phyloP scores from a whole-genome alignment of 2,329 filamentous ascomycete genomes.

The Didymella arachidicola region DNA sequence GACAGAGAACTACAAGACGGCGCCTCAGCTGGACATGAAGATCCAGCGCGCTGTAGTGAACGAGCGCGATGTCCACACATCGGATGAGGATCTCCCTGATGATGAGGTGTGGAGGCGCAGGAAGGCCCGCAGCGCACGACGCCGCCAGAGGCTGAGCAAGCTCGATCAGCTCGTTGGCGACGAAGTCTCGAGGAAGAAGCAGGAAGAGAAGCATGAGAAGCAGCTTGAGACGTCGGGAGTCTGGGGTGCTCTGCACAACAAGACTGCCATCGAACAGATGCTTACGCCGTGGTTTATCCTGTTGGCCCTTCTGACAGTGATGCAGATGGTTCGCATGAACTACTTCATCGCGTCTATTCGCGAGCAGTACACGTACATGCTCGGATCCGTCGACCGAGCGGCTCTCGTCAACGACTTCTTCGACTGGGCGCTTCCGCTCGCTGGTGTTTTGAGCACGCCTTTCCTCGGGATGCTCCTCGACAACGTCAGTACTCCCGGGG shows the following conservation, averaged over 20 bases:
- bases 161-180: conserved; percentile 76
- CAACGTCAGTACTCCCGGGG: conserved; percentile 72
- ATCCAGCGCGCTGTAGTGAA: conserved; percentile 42
- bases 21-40: conserved; percentile 47
- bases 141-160: conserved; percentile 68
- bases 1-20: conserved; percentile 78
- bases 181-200: conserved; percentile 67
- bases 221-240: conserved; percentile 75
- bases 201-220: conserved; percentile 67
- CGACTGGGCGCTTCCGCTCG: conserved; percentile 81
- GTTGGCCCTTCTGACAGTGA: conserved; percentile 77
- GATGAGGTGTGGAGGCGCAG: conserved; percentile 55
- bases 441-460: conserved; percentile 80
- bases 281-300: conserved; percentile 82
- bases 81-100: conserved; percentile 63
- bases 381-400: conserved; percentile 67
- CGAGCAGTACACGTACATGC: conserved; percentile 78
- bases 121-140: conserved; percentile 49
- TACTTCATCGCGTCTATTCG: conserved; percentile 90
- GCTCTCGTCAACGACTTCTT: conserved; percentile 80
- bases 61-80: conserved; percentile 58
- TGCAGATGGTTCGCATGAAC: conserved; percentile 73
- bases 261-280: conserved; percentile 75
- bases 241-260: conserved; percentile 83
- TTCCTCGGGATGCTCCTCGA: conserved; percentile 85